These are phyloP conservation scores for Talaromyces adpressus DNA, from an alignment of 495 filamentous ascomycete genomes.

Conservation along the genomic window DNA sequence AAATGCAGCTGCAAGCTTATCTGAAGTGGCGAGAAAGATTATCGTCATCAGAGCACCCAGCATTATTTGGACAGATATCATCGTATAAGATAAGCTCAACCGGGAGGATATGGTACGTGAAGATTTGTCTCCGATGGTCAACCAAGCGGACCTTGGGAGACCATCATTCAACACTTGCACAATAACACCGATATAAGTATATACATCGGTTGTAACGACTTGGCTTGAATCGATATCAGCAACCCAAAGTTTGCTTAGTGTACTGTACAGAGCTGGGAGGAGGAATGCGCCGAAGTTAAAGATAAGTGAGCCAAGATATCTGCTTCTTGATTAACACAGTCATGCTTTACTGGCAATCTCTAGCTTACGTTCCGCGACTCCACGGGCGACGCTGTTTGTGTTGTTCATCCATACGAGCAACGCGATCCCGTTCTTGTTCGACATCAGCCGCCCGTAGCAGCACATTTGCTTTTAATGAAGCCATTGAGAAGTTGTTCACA, in stretches of 20 bases:
- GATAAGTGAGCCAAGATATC: too few relatives aligned
- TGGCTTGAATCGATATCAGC: constrained; percentile 58
- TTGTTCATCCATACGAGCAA: background rate
- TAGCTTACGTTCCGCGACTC: background rate
- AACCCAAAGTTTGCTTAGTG: constrained; percentile 60
- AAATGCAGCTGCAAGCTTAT: constrained; percentile 51
- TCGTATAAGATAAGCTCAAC: constrained; percentile 52
- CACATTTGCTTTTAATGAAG: background rate
- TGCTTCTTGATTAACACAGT: too few relatives aligned
- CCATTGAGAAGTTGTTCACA: background rate
- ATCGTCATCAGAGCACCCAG: constrained; percentile 56
- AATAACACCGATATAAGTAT: constrained; percentile 57
- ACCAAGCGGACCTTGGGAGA: constrained; percentile 61
- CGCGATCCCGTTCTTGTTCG: too few relatives aligned
- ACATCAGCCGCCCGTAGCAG: background rate
- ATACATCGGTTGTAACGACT: constrained; percentile 63
- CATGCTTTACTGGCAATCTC: constrained; percentile 29
- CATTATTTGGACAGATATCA: constrained; percentile 51
- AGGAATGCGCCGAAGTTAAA: too few relatives aligned
- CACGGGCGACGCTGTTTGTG: background rate
- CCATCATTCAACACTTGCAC: constrained; percentile 69
- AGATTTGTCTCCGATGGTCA: constrained; percentile 60
- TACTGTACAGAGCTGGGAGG: too few relatives aligned
- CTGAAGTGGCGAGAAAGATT: constrained; percentile 47
- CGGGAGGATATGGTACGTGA: constrained; percentile 46